Conservation (phyloP, 1,284 basidiomycete genomes). For the Trichosporon faecale region DNA sequence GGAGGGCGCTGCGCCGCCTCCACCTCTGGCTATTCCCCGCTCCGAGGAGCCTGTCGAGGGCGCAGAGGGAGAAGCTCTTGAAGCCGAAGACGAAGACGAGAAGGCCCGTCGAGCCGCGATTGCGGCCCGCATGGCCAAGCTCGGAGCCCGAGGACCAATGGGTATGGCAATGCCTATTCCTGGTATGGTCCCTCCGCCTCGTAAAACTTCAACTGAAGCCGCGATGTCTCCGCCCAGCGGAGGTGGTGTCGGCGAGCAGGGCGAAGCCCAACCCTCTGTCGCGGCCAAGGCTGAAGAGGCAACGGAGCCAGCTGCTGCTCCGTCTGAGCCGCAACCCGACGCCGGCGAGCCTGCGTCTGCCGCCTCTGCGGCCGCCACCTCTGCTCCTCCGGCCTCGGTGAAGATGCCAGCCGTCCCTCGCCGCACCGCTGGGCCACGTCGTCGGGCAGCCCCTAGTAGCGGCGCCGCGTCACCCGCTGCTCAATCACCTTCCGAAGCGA, state of each 20-base stretch:
- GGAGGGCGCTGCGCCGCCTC: constrained; percentile 27
- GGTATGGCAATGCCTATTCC: constrained; percentile 38
- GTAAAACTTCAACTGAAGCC: neutral
- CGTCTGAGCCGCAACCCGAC: neutral
- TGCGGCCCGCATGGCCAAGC: constrained; percentile 54
- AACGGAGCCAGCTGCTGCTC: neutral
- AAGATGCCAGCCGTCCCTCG: constrained; percentile 45
- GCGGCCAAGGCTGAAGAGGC: constrained; percentile 8
- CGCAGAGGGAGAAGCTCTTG: constrained; percentile 35
- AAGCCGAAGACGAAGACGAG: constrained; percentile 51
- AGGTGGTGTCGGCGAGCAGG: neutral
- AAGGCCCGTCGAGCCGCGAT: constrained; percentile 53
- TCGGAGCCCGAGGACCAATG: constrained; percentile 53
- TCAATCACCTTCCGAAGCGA: neutral
- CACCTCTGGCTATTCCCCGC: constrained; percentile 5
- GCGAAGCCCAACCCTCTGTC: neutral
- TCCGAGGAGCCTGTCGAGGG: constrained; percentile 39
- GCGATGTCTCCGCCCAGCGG: constrained; percentile 9
- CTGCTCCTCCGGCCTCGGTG: constrained; percentile 31
- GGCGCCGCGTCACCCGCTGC: constrained; percentile 9
- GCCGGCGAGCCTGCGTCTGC: neutral
- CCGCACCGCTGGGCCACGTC: constrained; percentile 42
- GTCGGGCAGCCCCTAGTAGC: constrained; percentile 26
- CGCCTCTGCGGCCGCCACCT: neutral
- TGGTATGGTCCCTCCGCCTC: constrained; percentile 16